Evolutionary conservation across 2,329 filamentous ascomycete species (phyloP).

Genomic region (Allantophomopsis cytisporea): DNA sequence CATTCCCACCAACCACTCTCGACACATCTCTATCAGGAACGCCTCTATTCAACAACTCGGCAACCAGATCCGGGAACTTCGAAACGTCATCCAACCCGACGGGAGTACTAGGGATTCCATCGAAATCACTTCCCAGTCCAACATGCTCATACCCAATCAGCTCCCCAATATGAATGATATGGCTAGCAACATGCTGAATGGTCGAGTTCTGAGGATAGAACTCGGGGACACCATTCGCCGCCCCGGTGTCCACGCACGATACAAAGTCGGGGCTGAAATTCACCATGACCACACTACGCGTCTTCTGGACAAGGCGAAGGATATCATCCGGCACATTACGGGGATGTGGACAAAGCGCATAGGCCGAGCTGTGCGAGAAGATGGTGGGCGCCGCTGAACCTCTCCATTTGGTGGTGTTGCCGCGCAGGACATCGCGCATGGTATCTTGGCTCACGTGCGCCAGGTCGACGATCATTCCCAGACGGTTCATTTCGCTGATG

Average conservation of each 20-base stretch:
- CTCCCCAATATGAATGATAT: slow-evolving; percentile 72
- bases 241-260: slow-evolving; percentile 43
- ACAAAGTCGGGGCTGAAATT: slow-evolving; percentile 80
- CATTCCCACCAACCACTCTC: slow-evolving; percentile 67
- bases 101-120: slow-evolving; percentile 57
- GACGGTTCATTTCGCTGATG: slow-evolving; percentile 80
- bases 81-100: slow-evolving; percentile 72
- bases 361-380: slow-evolving; percentile 78
- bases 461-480: slow-evolving; percentile 90
- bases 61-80: slow-evolving; percentile 68
- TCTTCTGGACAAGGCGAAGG: slow-evolving; percentile 59
- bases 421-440: slow-evolving; percentile 70
- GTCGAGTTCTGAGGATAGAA: slow-evolving; percentile 57
- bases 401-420: slow-evolving; percentile 40
- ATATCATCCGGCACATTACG: slow-evolving; percentile 84
- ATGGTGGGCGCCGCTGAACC: slow-evolving; percentile 74
- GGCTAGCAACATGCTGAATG: slow-evolving; percentile 62
- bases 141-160: slow-evolving; percentile 80
- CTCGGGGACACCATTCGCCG: slow-evolving; percentile 51
- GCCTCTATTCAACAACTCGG: slow-evolving; percentile 58
- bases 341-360: slow-evolving; percentile 71
- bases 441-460: slow-evolving; percentile 69
- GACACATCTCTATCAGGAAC: slow-evolving; percentile 60
- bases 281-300: slow-evolving; percentile 74
- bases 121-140: slow-evolving; percentile 81